Evolutionary conservation across 176 grass and related monocot species (phyloP), one percentile per base, ranked within the genome.

Genomic region (Neostapfia colusana): DNA sequence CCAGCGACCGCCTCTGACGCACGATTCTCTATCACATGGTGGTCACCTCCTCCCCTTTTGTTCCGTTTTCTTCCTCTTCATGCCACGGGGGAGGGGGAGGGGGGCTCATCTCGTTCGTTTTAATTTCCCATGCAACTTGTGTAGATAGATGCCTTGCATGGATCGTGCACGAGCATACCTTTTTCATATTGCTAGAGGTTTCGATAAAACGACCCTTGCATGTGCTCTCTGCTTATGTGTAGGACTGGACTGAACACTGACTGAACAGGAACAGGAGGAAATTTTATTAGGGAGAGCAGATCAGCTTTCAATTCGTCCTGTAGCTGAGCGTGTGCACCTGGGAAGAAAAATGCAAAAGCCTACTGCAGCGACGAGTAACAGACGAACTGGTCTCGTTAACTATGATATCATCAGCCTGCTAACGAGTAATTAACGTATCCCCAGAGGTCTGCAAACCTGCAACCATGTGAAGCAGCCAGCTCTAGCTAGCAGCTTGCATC

Each of bases 401-500:
- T 62, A 70, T 17, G 64, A 69, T 83, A 83, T 78, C 74, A 70
- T 40, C 31, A 27, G 7, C 10, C 17, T 73, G 26, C 36, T 31
- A 64, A 18, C 12, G 12, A 54, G 23, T 43, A 39, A 40, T 84
- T 63, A 77, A 71, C 56, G 21, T 13, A 78, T 78, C 25, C 48
- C 58, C 9, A 79, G 20, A 71, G 37, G 44, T 48, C 46, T 85
- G 51, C 54, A 65, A 84, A 78, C 58, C 48, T 73, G 75, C 44
- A 46, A 45, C 68, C 83, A 85, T 55, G 75, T 79, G 67, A 56
- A 31, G 31, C 31, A 31, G 31, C 31, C 31, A 31, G 31, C 31
- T 31, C 3, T 3, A 31, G 31, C 3, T 3, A 31, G 31, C 31
- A 31, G 31, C 12, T 17, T 61, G 21, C 2, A 37, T 61, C 66